A percentile compares a stretch with the other conserved stretches of the same genome.
Evolutionary conservation across 148 eudicot species (phyloP).

Genomic region (Heliamphora exappendiculata): DNA sequence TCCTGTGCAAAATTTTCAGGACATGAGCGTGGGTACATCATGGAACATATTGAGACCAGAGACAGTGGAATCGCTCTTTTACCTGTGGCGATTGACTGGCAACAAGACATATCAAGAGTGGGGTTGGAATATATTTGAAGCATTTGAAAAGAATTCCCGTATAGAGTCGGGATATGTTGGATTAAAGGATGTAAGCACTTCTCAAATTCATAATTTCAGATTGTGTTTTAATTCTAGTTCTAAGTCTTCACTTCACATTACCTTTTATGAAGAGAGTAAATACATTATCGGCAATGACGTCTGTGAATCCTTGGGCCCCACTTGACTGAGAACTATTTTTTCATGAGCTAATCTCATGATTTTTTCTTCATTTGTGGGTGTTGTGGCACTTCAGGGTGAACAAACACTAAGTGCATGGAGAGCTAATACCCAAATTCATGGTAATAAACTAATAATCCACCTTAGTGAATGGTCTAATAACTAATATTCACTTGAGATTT

Average conservation of each 20-base stretch:
- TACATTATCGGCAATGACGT: neutral
- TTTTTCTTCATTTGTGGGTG: neutral
- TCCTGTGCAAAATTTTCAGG: slow-evolving; percentile 37
- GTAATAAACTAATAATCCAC: neutral
- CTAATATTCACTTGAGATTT: too few species aligned
- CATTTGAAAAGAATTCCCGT: slow-evolving; percentile 94
- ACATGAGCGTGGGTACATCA: slow-evolving; percentile 92
- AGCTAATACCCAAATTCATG: neutral
- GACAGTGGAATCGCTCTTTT: slow-evolving; percentile 95
- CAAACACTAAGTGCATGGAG: neutral
- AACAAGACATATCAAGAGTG: slow-evolving; percentile 96
- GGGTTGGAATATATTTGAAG: slow-evolving; percentile 99
- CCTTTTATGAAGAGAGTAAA: neutral
- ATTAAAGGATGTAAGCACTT: slow-evolving; percentile 82
- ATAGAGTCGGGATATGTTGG: slow-evolving; percentile 93
- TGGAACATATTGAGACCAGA: slow-evolving; percentile 99
- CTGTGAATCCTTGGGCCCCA: neutral
- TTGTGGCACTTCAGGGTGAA: neutral
- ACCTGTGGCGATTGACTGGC: slow-evolving; percentile 96
- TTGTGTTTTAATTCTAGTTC: neutral
- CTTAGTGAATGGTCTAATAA: too few species aligned
- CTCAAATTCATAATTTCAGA: neutral
- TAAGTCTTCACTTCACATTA: neutral
- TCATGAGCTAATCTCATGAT: neutral
- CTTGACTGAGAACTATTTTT: neutral